These are phyloP conservation scores for Draba incana DNA, from an alignment of 345 rosid genomes.

Conservation along the genomic window DNA sequence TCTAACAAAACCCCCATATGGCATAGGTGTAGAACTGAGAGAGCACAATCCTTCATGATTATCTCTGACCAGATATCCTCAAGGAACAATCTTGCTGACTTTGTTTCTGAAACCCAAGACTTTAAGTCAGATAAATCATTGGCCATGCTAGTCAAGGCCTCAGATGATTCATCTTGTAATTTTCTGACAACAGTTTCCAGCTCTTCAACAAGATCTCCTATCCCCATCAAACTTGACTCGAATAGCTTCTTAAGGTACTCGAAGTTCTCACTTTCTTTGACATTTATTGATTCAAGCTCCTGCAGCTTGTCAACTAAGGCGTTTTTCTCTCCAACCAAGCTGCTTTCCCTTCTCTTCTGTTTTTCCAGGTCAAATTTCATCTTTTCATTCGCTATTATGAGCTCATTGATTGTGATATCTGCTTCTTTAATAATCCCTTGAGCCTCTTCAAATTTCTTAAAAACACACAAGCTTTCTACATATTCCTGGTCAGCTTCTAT, in stretches of 20 bases:
- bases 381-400: constrained; percentile 71
- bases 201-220: constrained; percentile 56
- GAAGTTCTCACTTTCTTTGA: constrained; percentile 55
- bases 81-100: constrained; percentile 62
- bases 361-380: constrained; percentile 68
- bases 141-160: constrained; percentile 49
- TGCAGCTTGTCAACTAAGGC: constrained; percentile 54
- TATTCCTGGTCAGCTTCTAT: constrained; percentile 61
- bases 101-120: constrained; percentile 58
- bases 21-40: constrained; percentile 87
- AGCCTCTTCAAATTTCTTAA: constrained; percentile 89
- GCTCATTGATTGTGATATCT: constrained; percentile 76
- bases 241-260: constrained; percentile 66
- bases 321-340: constrained; percentile 60
- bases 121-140: constrained; percentile 55
- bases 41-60: constrained; percentile 82
- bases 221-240: constrained; percentile 57
- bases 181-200: constrained; percentile 58
- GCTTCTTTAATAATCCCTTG: constrained; percentile 84
- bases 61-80: constrained; percentile 97
- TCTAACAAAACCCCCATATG: constrained; percentile 91
- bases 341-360: constrained; percentile 52
- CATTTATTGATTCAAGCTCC: constrained; percentile 57
- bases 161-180: constrained; percentile 50
- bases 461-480: constrained; percentile 66